phyloP scores from a whole-genome alignment of 139 green algal species.

The Tetradesmus obliquus region DNA sequence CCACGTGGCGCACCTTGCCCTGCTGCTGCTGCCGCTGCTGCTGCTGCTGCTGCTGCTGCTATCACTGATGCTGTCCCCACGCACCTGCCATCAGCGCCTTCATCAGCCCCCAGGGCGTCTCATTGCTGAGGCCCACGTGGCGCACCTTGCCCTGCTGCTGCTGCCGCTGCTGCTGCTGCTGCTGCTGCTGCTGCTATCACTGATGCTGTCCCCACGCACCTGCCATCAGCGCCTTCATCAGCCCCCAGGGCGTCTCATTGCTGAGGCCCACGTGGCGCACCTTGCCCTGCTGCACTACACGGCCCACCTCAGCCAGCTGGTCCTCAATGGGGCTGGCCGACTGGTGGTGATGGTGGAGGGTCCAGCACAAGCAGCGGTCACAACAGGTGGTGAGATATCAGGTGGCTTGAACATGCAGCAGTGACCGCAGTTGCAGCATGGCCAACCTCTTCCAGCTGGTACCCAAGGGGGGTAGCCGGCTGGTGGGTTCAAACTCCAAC shows the following conservation, averaged over 20 bases:
- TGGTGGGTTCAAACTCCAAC: too few species aligned
- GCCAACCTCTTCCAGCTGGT: background rate
- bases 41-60: too few species aligned
- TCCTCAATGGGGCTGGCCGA: slow-evolving; percentile 73
- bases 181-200: background rate
- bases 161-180: background rate
- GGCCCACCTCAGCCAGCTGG: slow-evolving; percentile 78
- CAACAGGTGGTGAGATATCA: background rate
- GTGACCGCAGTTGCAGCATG: background rate
- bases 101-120: slow-evolving; percentile 63
- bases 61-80: too few species aligned
- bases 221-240: slow-evolving; percentile 57
- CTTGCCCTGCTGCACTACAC: slow-evolving; percentile 73
- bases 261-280: slow-evolving; percentile 80
- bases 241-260: slow-evolving; percentile 93
- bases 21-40: too few species aligned
- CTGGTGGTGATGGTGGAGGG: background rate
- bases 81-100: too few species aligned
- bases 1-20: slow-evolving; percentile 78
- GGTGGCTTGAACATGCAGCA: background rate
- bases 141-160: slow-evolving; percentile 69
- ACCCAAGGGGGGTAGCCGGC: too few species aligned
- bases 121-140: slow-evolving; percentile 89
- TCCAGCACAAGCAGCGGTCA: background rate
- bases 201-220: background rate